phyloP scores from a whole-genome alignment of 148 eudicot species.

The Chenopodium berlandieri region DNA sequence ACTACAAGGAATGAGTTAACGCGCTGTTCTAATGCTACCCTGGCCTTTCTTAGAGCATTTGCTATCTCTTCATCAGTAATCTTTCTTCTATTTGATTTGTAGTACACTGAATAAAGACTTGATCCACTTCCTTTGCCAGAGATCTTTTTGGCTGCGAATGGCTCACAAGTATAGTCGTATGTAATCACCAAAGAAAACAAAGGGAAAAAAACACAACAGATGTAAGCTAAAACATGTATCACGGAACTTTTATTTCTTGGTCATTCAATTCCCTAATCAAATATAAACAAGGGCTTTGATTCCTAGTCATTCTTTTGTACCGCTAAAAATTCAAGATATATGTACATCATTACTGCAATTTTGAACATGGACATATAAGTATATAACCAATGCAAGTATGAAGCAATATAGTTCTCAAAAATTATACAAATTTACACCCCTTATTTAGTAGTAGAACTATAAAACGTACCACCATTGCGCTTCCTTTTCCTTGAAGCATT shows the following conservation, averaged over 20 bases:
- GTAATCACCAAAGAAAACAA: not conserved
- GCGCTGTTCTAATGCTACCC: conserved; percentile 2
- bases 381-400: not conserved
- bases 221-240: no score
- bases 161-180: not conserved
- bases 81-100: conserved; percentile 36
- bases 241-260: no score
- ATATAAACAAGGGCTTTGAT: not conserved
- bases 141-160: not conserved
- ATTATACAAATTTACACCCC: not conserved
- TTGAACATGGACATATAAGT: no score
- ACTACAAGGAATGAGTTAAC: conserved; percentile 20
- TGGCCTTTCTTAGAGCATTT: conserved; percentile 31
- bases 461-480: not conserved
- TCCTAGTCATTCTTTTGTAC: not conserved
- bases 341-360: not conserved
- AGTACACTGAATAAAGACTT: not conserved
- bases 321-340: not conserved
- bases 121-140: not conserved
- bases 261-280: no score
- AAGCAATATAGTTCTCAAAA: not conserved
- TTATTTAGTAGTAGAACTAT: not conserved
- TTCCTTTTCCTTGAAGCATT: not conserved
- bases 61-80: conserved; percentile 30
- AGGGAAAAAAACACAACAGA: not conserved